Base-by-base conservation (phyloP, 2,329 filamentous ascomycete genomes). In the Aphanoascus verrucosus region DNA sequence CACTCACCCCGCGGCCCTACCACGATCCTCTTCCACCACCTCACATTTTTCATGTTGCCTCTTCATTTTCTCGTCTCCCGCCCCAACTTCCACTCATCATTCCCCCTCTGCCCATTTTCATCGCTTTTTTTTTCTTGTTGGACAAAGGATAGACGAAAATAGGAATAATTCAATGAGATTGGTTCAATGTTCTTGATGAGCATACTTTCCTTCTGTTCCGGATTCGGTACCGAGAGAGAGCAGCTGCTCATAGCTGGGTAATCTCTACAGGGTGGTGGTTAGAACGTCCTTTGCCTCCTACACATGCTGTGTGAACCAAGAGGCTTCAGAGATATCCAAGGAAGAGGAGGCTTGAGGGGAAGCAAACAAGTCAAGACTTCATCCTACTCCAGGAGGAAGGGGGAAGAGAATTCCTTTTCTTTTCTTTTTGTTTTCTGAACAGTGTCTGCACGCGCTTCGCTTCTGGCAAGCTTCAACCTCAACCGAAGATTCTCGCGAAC, bases 161-260 rank as follows among this genome's bases (percentile, higher is more conserved):
- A 53, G 45, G 44, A 53, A 34, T 48, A 53, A 42, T 23, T 48
- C 15, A 53, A 48, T 53, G 51, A 53, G 51, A 53, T 42, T 53
- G 51, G 38, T 28, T 49, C 31, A 37, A 38, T 48, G 37, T 31
- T 35, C 20, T 49, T 53, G 51, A 53, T 48, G 51, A 28, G 51
- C 45, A 49, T 53, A 43, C 38, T 43, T 53, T 48, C 43, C 35
- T 53, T 48, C 43, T 38, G 17, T 20, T 28, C 43, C 51, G 19
- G 44, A 48, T 48, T 42, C 43, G 51, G 20, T 43, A 35, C 11
- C 43, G 51, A 53, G 35, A 49, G 34, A 49, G 12, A 47, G 34
- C 44, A 47, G 51, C 51, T 23, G 37, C 38, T 31, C 11, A 32
- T 15, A 46, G 42, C 50, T 46, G 41, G 42, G 12, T 37, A 37